Base-by-base conservation (phyloP, 257 asterid genomes). In the Solanum lycopersicoides region DNA sequence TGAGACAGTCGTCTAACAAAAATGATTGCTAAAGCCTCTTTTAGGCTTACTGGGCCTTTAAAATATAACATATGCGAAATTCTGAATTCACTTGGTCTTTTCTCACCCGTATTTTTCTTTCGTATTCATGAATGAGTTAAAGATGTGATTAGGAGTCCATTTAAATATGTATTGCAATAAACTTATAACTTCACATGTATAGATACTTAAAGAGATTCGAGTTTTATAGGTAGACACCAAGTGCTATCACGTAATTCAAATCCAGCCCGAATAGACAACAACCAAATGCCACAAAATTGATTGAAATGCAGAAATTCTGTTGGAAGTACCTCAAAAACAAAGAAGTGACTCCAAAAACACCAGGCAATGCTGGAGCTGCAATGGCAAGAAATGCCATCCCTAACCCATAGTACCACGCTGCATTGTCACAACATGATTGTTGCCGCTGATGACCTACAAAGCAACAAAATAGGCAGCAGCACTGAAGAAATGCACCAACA, bases 361-460 rank as follows among this genome's bases (percentile, higher is more conserved):
- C 93, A 77, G 99, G 99, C 87, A 97, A 87, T 83, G 98, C 87
- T 87, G 99, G 99, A 84, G 95, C 87, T 63, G 95, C 92, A 86
- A 95, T 89, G 72, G 99, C 97, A 85, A 97, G 94, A 84, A 92
- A 92, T 89, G 94, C 96, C 95, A 95, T 90, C 87, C 95, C 98
- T 12, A 92, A 86, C 86, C 96, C 98, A 91, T 95, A 95, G 88
- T 89, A 95, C 88, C 95, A 97, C 8, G 95, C 91, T 74, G 94
- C 89, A 82, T 47, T 89, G 91, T 96, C 94, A 89, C 95, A 93
- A 74, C 96, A 90, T 25, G 98, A 91, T 89, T 87, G 86, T 88
- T 93, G 96, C 83, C 96, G 94, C 87, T 91, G 88, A 92, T 96
- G 97, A 91, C 96, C 99, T 97, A 77, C 82, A 88, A 85, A 82